Evolutionary conservation across 768 basidiomycete genomes (phyloP), one percentile per base, ranked within the genome.

Genomic region (Xanthoconium purpureum): DNA sequence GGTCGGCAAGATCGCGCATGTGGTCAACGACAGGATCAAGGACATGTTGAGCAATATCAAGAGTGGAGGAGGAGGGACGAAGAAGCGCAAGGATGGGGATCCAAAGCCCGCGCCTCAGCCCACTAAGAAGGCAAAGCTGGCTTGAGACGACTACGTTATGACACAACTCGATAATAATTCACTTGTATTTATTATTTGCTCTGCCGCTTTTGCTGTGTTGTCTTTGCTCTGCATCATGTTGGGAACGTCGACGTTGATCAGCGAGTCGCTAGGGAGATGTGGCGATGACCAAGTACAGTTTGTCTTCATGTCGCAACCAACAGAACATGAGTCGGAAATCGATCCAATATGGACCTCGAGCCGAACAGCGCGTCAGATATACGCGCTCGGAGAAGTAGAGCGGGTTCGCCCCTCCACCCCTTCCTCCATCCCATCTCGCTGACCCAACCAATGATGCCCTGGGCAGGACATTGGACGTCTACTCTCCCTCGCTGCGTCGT

Each of bases 321-420:
- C 36, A 24, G 63, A 56, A 6, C 55, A 57, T 17, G 60, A 55
- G 9, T 35, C 33, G 14, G 83, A 85, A 35, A 79, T 87, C 45
- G 88, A 92, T 74, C 84, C 88, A 8, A 87, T 91, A 55, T 92
- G 89, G 88, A 82, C 81, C 5, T 87, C 87, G 24, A 91, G 89
- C 62, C 80, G 87, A 20, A 91, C 90, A 35, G 87, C 89, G 35
- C 78, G 87, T 54, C 89, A 91, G 68, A 91, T 91, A 59, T 88
- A 85, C 67, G 87, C 85, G 5, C 80, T 92, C 10, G 85, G 87
- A 24, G 84, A 86, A 69, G 89, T 91, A 42, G 90, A 91, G 69
- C 89, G 89, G 78, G 89, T 87, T 40, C 15, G 46, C 71, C 49
- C 17, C 47, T 39, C 44, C 35, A 24, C 20, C 39, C 17, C 35